A percentile compares a stretch with the other conserved stretches of the same genome.
These are phyloP conservation scores for Colletotrichum lini DNA, from an alignment of 2,329 filamentous ascomycete genomes.

Conservation along the genomic window DNA sequence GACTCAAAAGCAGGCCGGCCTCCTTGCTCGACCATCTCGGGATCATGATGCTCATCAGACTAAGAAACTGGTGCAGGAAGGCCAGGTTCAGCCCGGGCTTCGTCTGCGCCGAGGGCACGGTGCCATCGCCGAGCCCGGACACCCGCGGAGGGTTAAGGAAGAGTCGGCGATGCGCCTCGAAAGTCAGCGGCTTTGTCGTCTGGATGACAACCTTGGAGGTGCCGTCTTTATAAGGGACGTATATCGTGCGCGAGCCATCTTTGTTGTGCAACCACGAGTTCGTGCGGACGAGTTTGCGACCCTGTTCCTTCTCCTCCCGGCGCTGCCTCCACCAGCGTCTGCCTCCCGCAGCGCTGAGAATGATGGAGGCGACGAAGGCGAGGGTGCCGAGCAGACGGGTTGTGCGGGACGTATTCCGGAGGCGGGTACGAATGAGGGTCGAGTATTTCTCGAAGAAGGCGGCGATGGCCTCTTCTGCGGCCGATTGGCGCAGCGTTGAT, in stretches of 20 bases:
- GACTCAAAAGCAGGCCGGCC: slow-evolving; percentile 88
- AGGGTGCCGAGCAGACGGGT: slow-evolving; percentile 83
- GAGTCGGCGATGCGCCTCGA: slow-evolving; percentile 93
- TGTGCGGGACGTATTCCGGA: slow-evolving; percentile 77
- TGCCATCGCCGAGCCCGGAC: slow-evolving; percentile 80
- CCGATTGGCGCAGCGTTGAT: slow-evolving; percentile 81
- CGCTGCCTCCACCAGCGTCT: slow-evolving; percentile 82
- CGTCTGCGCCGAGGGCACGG: slow-evolving; percentile 88
- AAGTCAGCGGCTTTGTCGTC: slow-evolving; percentile 91
- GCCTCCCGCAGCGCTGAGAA: slow-evolving; percentile 84
- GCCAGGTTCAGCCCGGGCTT: slow-evolving; percentile 96
- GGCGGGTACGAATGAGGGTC: slow-evolving; percentile 63
- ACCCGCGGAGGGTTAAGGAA: slow-evolving; percentile 93
- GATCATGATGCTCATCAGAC: slow-evolving; percentile 97
- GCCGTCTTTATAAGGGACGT: slow-evolving; percentile 89
- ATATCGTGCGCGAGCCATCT: slow-evolving; percentile 94
- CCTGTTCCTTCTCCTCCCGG: slow-evolving; percentile 85
- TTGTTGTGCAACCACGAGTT: slow-evolving; percentile 96
- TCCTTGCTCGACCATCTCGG: slow-evolving; percentile 97
- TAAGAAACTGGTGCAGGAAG: slow-evolving; percentile 96
- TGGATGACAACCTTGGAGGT: slow-evolving; percentile 94
- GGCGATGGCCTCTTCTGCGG: slow-evolving; percentile 76
- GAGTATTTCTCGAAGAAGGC: slow-evolving; percentile 74
- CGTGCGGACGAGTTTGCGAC: slow-evolving; percentile 83
- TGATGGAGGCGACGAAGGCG: slow-evolving; percentile 81